Evolutionary conservation across 192 early-diverging fungal genomes (phyloP).

Genomic region (Spizellomyces sp.): DNA sequence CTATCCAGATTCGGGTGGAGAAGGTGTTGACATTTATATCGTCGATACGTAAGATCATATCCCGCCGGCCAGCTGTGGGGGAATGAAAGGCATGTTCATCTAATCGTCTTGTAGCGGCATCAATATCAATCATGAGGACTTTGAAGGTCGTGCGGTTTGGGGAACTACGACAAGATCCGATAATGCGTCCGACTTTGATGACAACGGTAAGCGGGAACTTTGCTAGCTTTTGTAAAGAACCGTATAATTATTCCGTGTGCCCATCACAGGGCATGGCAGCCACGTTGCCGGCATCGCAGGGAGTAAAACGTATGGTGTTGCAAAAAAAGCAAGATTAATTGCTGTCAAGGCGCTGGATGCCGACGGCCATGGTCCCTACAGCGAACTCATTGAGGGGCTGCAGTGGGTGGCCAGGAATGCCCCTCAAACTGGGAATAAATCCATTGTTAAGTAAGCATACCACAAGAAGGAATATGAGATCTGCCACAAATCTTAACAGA

Average conservation of each 20-base stretch:
- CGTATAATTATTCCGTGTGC: no score
- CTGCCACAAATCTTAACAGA: not conserved
- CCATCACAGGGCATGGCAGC: constrained; percentile 35
- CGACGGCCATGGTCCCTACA: constrained; percentile 51
- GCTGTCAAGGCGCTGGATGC: constrained; percentile 64
- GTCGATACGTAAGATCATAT: constrained; percentile 55
- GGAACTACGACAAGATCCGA: constrained; percentile 45
- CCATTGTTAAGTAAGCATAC: constrained; percentile 14
- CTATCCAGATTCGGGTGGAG: constrained; percentile 55
- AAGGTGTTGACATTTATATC: constrained; percentile 63
- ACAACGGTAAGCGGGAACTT: not conserved
- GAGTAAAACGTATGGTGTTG: constrained; percentile 62
- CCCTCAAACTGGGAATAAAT: constrained; percentile 15
- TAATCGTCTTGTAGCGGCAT: constrained; percentile 53
- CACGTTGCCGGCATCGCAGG: constrained; percentile 50
- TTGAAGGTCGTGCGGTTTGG: constrained; percentile 76
- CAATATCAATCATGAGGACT: constrained; percentile 76
- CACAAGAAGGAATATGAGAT: not conserved
- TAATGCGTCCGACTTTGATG: constrained; percentile 35
- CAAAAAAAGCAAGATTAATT: constrained; percentile 60
- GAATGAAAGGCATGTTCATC: not conserved
- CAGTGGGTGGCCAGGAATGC: constrained; percentile 41
- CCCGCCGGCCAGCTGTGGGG: not conserved
- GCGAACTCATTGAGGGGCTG: constrained; percentile 57
- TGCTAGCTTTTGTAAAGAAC: no score